Conservation (phyloP, 805 yeast genomes). For the Metschnikowia continentalis region DNA sequence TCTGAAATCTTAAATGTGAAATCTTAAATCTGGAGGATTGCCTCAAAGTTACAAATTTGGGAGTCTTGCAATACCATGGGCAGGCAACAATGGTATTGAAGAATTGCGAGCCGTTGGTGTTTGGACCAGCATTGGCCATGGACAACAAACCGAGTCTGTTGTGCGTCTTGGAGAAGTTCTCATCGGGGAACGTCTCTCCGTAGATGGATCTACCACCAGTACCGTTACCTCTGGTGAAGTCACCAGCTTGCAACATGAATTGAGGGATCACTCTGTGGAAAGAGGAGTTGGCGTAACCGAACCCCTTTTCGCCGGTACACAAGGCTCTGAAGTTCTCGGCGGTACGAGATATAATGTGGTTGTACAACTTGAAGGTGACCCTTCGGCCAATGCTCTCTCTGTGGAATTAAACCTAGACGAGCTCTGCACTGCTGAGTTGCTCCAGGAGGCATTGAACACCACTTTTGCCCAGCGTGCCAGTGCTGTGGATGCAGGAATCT, state of each 20-base stretch:
- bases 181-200: conserved; percentile 86
- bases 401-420: conserved; percentile 60
- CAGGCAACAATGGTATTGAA: conserved; percentile 87
- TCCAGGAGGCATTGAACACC: conserved; percentile 43
- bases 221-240: conserved; percentile 71
- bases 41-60: no score
- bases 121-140: conserved; percentile 98
- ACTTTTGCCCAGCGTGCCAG: conserved; percentile 44
- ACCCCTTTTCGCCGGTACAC: conserved; percentile 93
- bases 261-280: conserved; percentile 98
- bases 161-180: conserved; percentile 74
- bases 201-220: conserved; percentile 90
- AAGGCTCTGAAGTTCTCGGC: conserved; percentile 94
- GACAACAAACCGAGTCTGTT: conserved; percentile 83
- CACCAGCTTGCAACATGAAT: conserved; percentile 95
- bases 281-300: conserved; percentile 76
- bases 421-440: conserved; percentile 63
- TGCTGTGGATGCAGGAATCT: conserved; percentile 58
- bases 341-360: conserved; percentile 91
- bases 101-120: conserved; percentile 97
- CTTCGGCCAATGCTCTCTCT: conserved; percentile 65
- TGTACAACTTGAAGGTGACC: conserved; percentile 81
- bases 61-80: conserved; percentile 51
- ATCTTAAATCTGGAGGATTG: no score
- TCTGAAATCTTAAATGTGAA: no score